Evolutionary conservation across 2,329 filamentous ascomycete species (phyloP).

Genomic region (Colletotrichum sp.): DNA sequence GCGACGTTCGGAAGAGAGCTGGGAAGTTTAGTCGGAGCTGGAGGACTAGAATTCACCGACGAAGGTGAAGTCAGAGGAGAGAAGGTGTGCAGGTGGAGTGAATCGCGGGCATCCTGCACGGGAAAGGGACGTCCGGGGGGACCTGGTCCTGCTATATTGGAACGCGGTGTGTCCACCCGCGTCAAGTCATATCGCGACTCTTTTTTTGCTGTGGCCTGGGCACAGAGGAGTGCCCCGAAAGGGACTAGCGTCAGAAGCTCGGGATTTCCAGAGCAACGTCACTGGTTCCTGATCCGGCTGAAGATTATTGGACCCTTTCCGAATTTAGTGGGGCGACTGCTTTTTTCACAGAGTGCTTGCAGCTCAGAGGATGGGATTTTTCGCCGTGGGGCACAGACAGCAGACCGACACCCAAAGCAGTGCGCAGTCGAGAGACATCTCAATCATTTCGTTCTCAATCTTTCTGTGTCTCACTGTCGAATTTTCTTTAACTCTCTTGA

Average conservation of each 20-base stretch:
- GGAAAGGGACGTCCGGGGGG: constrained; percentile 17
- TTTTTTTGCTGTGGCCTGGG: background rate
- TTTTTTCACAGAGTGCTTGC: background rate
- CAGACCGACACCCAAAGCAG: background rate
- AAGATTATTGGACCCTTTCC: constrained; percentile 8
- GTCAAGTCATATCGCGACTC: constrained; percentile 18
- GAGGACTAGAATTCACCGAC: background rate
- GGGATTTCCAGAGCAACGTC: constrained; percentile 20
- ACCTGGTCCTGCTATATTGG: constrained; percentile 19
- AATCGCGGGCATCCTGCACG: constrained; percentile 17
- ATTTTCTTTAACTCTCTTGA: background rate
- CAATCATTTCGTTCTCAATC: background rate
- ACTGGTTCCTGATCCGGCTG: background rate
- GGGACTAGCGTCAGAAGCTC: background rate
- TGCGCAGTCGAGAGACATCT: background rate
- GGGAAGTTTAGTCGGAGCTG: background rate
- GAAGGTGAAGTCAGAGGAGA: constrained; percentile 7
- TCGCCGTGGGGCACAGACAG: constrained; percentile 16
- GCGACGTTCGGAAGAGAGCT: background rate
- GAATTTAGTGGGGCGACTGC: background rate
- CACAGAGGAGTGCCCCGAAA: background rate
- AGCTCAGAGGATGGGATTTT: constrained; percentile 12
- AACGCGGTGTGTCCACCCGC: constrained; percentile 15
- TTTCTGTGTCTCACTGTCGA: background rate
- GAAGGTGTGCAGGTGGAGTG: constrained; percentile 18